phyloP scores from a whole-genome alignment of 306 rosid species.

The Neltuma alba region DNA sequence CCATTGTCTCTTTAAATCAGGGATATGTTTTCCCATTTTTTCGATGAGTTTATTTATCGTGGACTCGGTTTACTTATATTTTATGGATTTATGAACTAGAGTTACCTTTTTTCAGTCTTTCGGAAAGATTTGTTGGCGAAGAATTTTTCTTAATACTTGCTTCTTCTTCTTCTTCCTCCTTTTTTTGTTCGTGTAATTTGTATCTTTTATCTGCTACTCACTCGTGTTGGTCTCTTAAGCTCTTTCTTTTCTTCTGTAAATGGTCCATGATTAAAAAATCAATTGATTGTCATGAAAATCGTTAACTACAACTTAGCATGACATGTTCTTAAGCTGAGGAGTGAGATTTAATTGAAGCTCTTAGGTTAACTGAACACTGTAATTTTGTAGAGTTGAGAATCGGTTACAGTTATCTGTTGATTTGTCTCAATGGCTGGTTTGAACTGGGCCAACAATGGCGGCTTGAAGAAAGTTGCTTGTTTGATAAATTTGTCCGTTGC shows the following conservation, averaged over 20 bases:
- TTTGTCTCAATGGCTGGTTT: neutral
- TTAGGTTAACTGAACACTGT: neutral
- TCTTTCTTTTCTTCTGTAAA: neutral
- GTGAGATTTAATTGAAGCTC: neutral
- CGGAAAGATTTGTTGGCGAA: neutral
- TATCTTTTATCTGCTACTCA: neutral
- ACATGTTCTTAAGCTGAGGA: neutral
- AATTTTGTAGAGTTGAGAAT: neutral
- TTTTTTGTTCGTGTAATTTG: neutral
- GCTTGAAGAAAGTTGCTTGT: neutral
- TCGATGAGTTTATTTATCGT: neutral
- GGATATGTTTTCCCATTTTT: neutral
- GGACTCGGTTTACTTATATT: neutral
- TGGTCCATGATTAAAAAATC: neutral
- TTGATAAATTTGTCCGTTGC: neutral
- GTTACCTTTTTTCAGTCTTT: neutral
- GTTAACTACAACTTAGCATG: neutral
- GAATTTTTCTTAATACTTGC: neutral
- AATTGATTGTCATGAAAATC: neutral
- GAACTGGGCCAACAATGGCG: neutral
- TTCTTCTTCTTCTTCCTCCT: neutral
- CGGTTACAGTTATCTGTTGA: conserved; percentile 8
- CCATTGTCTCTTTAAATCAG: neutral
- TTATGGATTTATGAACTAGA: neutral
- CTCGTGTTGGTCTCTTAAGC: neutral